Evolutionary conservation across 208 protist species (phyloP).

Genomic region (Leishmania tarentolae): DNA sequence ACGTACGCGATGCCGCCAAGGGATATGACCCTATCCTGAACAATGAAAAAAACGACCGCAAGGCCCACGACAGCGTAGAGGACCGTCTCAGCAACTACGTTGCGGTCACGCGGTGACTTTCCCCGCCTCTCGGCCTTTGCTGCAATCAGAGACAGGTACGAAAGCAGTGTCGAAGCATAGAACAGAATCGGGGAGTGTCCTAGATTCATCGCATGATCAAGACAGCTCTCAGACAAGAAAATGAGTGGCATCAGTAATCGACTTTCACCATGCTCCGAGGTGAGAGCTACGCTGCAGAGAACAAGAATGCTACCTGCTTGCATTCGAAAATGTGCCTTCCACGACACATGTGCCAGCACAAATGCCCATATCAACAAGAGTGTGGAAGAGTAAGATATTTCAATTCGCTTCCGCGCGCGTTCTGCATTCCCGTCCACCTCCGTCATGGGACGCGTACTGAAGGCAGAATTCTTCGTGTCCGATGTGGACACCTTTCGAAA

Average conservation of each 20-base stretch:
- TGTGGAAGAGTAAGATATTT: slow-evolving; percentile 86
- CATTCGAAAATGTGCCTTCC: slow-evolving; percentile 36
- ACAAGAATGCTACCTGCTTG: slow-evolving; percentile 57
- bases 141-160: slow-evolving; percentile 69
- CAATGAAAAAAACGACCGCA: slow-evolving; percentile 50
- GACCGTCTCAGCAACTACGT: slow-evolving; percentile 41
- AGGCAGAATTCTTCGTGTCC: background rate
- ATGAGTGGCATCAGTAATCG: slow-evolving; percentile 79
- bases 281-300: slow-evolving; percentile 56
- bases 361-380: slow-evolving; percentile 70
- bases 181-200: slow-evolving; percentile 68
- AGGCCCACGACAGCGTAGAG: slow-evolving; percentile 54
- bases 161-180: slow-evolving; percentile 81
- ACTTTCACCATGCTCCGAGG: slow-evolving; percentile 73
- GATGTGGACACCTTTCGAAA: background rate
- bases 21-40: slow-evolving; percentile 65
- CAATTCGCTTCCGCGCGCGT: slow-evolving; percentile 23
- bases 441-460: background rate
- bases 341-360: slow-evolving; percentile 59
- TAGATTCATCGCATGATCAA: slow-evolving; percentile 51
- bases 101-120: slow-evolving; percentile 35
- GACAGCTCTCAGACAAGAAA: slow-evolving; percentile 73
- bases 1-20: slow-evolving; percentile 74
- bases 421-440: background rate
- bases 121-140: slow-evolving; percentile 36